Conservation (phyloP, 345 rosid species). For the Brassica nigra region DNA sequence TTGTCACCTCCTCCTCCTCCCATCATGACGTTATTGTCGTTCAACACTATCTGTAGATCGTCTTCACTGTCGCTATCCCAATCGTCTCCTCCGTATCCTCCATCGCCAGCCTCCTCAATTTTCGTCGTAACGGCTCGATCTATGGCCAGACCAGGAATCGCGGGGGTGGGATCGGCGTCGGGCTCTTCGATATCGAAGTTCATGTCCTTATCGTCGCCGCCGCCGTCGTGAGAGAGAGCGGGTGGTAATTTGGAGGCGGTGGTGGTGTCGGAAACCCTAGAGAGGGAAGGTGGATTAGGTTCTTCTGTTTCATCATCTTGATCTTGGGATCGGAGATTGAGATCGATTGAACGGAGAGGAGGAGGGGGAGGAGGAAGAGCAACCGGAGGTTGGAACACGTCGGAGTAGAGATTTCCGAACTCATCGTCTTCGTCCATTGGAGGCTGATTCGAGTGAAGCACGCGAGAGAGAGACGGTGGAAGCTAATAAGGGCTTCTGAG, state of each 20-base stretch:
- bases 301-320: constrained; percentile 12
- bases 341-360: constrained; percentile 60
- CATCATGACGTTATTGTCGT: constrained; percentile 61
- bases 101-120: constrained; percentile 25
- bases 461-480: constrained; percentile 33
- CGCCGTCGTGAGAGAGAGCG: constrained; percentile 24
- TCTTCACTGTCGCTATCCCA: constrained; percentile 99
- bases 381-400: constrained; percentile 68
- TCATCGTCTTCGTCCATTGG: constrained; percentile 97
- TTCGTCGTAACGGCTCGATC: constrained; percentile 30
- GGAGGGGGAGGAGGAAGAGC: constrained; percentile 36
- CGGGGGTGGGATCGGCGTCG: constrained; percentile 44
- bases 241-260: constrained; percentile 36
- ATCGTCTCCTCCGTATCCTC: constrained; percentile 48
- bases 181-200: constrained; percentile 85
- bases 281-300: constrained; percentile 35
- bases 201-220: constrained; percentile 43
- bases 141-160: constrained; percentile 51
- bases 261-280: constrained; percentile 51
- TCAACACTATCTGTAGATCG: constrained; percentile 91
- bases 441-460: constrained; percentile 13
- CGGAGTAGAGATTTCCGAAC: constrained; percentile 98
- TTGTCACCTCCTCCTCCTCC: constrained; percentile 41
- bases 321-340: constrained; percentile 48
- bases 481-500: constrained; percentile 38